Percentiles rank a stretch among this genome's conserved stretches.
Evolutionary conservation across 2,329 filamentous ascomycete genomes (phyloP).

Genomic region (Scortechinia acanthostroma): DNA sequence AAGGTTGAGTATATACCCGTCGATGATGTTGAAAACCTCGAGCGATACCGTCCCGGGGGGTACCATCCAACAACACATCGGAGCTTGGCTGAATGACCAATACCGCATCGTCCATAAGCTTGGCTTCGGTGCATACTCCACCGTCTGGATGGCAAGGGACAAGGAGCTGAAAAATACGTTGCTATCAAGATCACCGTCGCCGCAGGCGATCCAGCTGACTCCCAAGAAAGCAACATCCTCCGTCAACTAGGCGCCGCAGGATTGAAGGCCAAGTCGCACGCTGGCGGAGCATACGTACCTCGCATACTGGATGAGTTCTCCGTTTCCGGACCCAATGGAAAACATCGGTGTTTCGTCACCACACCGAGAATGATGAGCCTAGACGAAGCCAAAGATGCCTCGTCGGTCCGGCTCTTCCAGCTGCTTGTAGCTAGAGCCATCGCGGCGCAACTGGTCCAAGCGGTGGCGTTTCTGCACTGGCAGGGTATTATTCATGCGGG

Average conservation of each 20-base stretch:
- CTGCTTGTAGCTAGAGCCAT: background rate
- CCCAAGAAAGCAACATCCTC: slow-evolving; percentile 11
- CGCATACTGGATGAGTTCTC: background rate
- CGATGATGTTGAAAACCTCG: slow-evolving; percentile 8
- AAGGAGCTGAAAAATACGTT: slow-evolving; percentile 12
- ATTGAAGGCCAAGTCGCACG: background rate
- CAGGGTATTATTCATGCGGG: slow-evolving; percentile 11
- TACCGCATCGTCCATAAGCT: slow-evolving; percentile 28
- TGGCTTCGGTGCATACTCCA: slow-evolving; percentile 27
- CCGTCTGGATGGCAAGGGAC: slow-evolving; percentile 28
- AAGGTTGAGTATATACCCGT: background rate
- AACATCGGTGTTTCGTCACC: background rate
- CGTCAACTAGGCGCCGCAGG: slow-evolving; percentile 8
- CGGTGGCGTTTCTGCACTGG: slow-evolving; percentile 9
- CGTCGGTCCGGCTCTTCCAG: background rate
- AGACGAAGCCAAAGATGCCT: background rate
- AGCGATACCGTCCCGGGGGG: slow-evolving; percentile 9
- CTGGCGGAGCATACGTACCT: background rate
- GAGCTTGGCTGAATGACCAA: slow-evolving; percentile 16
- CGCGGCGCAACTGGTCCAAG: slow-evolving; percentile 4
- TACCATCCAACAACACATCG: slow-evolving; percentile 8
- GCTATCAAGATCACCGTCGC: slow-evolving; percentile 17
- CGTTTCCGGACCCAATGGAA: background rate
- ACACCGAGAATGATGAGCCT: background rate
- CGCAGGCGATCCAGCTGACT: slow-evolving; percentile 4